A percentile compares a stretch with the other conserved stretches of the same genome.
phyloP scores from a whole-genome alignment of 371 early-diverging fungal species.

The Mucor sp. region DNA sequence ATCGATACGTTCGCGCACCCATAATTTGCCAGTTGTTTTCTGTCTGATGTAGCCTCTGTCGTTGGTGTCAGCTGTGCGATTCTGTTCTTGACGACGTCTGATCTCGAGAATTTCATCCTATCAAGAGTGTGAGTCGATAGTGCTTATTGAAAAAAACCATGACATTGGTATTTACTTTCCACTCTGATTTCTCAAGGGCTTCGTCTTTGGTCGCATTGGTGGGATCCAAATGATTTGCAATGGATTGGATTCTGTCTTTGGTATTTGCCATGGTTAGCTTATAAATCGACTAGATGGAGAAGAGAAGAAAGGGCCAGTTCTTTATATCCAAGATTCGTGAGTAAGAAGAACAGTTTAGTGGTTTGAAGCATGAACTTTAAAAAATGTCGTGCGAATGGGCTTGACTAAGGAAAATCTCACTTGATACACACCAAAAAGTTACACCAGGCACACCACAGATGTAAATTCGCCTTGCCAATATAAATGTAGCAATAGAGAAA shows the following conservation, averaged over 20 bases:
- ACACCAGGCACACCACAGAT: neutral
- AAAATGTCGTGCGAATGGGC: constrained; percentile 1
- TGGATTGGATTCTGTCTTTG: constrained; percentile 24
- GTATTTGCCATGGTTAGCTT: neutral
- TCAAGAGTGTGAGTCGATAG: too few relatives aligned
- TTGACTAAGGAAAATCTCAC: neutral
- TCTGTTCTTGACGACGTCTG: constrained; percentile 28
- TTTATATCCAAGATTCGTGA: neutral
- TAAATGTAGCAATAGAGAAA: too few relatives aligned
- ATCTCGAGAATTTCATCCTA: constrained; percentile 40
- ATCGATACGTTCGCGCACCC: constrained; percentile 50
- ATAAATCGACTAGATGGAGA: neutral
- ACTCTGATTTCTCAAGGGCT: constrained; percentile 49
- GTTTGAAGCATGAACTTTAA: neutral
- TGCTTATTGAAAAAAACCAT: neutral
- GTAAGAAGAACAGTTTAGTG: neutral
- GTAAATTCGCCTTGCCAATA: too few relatives aligned
- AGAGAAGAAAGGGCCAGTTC: neutral
- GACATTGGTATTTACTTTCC: constrained; percentile 30
- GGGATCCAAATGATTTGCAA: constrained; percentile 29
- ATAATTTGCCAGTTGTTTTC: constrained; percentile 45
- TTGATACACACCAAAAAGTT: neutral
- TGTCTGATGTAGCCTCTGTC: constrained; percentile 45
- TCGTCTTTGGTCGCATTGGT: constrained; percentile 19
- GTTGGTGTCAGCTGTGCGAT: constrained; percentile 31